Evolutionary conservation across 2,329 filamentous ascomycete species (phyloP).

Genomic region (Aureobasidium sp.): DNA sequence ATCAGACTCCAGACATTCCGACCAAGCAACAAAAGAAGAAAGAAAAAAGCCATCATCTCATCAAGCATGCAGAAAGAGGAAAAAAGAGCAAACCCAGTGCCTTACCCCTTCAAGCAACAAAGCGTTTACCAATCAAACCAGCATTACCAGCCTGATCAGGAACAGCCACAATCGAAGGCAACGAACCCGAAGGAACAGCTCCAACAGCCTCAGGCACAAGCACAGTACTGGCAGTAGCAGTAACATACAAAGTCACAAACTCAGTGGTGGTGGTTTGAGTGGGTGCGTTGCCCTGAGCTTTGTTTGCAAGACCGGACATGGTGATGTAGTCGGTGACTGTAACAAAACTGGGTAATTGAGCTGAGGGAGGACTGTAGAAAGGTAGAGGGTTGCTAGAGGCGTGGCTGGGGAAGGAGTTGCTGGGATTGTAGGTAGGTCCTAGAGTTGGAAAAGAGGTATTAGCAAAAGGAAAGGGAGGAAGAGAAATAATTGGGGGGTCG

Average conservation of each 20-base stretch:
- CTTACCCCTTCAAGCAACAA: neutral
- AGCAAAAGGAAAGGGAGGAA: neutral
- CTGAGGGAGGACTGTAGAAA: neutral
- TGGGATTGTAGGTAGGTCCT: neutral
- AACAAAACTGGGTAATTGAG: neutral
- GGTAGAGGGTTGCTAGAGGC: neutral
- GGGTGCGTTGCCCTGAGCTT: neutral
- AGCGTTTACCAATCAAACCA: neutral
- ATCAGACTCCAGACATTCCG: neutral
- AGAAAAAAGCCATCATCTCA: neutral
- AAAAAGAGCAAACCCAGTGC: neutral
- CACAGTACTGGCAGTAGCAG: neutral
- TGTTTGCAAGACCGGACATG: neutral
- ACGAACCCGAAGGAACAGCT: too few species aligned
- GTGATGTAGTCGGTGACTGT: conserved; percentile 10
- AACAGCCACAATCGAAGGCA: neutral
- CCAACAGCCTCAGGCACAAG: neutral
- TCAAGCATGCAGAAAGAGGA: neutral
- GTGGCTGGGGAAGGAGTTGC: too few species aligned
- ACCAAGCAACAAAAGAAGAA: neutral
- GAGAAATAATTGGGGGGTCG: neutral
- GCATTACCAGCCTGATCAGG: conserved; percentile 1
- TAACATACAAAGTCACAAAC: neutral
- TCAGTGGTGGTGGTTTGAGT: neutral
- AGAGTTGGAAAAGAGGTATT: neutral